Percentiles rank a stretch among this genome's conserved stretches.
Evolutionary conservation across 805 yeast genomes (phyloP).

Genomic region (Wickerhamiella azyma): DNA sequence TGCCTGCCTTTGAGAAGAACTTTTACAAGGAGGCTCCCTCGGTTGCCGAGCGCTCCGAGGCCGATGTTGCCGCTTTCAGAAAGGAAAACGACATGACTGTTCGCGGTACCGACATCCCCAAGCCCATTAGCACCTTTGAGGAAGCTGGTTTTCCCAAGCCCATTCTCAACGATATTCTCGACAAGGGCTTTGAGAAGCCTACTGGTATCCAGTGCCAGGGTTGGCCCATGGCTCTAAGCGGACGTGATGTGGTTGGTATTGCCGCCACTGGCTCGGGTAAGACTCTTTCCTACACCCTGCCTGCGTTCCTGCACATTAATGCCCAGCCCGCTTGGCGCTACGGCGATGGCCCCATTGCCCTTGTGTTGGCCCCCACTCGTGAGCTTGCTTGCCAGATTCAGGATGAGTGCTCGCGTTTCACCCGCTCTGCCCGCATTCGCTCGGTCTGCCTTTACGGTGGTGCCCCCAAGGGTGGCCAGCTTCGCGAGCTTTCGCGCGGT

Average conservation of each 20-base stretch:
- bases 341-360: slow-evolving; percentile 95
- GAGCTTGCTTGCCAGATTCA: slow-evolving; percentile 97
- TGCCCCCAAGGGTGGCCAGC: slow-evolving; percentile 96
- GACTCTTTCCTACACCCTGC: slow-evolving; percentile 92
- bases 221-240: slow-evolving; percentile 99
- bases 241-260: slow-evolving; percentile 98
- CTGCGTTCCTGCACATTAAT: slow-evolving; percentile 93
- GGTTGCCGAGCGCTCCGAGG: slow-evolving; percentile 62
- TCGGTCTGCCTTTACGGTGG: slow-evolving; percentile 96
- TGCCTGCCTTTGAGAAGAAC: slow-evolving; percentile 89
- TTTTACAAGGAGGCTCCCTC: slow-evolving; percentile 76
- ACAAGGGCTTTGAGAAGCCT: slow-evolving; percentile 81
- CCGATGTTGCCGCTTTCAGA: slow-evolving; percentile 66
- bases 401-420: slow-evolving; percentile 89
- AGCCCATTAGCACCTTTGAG: slow-evolving; percentile 83
- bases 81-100: slow-evolving; percentile 74
- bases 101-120: slow-evolving; percentile 74
- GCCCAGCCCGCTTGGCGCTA: slow-evolving; percentile 72
- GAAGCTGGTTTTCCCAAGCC: slow-evolving; percentile 98
- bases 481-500: slow-evolving; percentile 91
- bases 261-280: slow-evolving; percentile 99
- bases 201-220: slow-evolving; percentile 98
- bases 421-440: slow-evolving; percentile 81
- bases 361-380: slow-evolving; percentile 96
- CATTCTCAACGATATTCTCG: slow-evolving; percentile 75